A percentile compares a stretch with the other conserved stretches of the same genome.
These are phyloP conservation scores for Cruciata laevipes DNA, from an alignment of 257 asterid species.

Conservation along the genomic window DNA sequence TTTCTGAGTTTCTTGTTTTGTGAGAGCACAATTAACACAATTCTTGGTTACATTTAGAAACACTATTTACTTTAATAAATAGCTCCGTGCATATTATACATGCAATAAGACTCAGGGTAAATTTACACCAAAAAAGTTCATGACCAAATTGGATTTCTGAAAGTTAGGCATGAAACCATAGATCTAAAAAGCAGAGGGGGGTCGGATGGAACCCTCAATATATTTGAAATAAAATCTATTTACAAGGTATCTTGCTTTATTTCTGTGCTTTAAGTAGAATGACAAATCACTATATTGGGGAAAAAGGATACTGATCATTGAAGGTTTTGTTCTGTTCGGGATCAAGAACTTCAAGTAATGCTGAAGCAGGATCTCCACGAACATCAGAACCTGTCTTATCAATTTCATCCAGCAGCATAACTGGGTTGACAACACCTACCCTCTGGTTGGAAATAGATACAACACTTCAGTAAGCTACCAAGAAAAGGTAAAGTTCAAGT, in stretches of 20 bases:
- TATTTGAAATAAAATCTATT: slow-evolving; percentile 8
- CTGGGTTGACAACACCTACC: slow-evolving; percentile 95
- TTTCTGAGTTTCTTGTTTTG: slow-evolving; percentile 5
- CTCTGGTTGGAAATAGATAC: slow-evolving; percentile 38
- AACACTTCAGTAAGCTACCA: slow-evolving; percentile 7
- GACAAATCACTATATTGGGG: neutral
- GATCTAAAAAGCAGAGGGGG: neutral
- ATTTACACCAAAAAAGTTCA: neutral
- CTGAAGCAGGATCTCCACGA: slow-evolving; percentile 98
- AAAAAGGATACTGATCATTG: slow-evolving; percentile 95
- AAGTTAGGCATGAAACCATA: neutral
- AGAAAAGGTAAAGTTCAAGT: neutral
- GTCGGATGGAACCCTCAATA: neutral
- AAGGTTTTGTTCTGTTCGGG: slow-evolving; percentile 95
- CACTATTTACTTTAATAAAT: neutral
- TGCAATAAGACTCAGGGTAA: neutral
- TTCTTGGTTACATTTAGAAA: too few relatives aligned
- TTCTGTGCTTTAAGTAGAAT: neutral
- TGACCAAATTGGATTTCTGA: neutral
- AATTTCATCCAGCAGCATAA: slow-evolving; percentile 97
- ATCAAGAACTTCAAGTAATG: slow-evolving; percentile 96
- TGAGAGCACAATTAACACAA: neutral
- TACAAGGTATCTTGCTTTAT: neutral
- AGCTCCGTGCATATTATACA: neutral
- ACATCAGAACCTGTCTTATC: slow-evolving; percentile 99